Evolutionary conservation across 2,329 filamentous ascomycete genomes (phyloP), one percentile per base, ranked within the genome.

Genomic region (Davidsoniella neocaledoniae): DNA sequence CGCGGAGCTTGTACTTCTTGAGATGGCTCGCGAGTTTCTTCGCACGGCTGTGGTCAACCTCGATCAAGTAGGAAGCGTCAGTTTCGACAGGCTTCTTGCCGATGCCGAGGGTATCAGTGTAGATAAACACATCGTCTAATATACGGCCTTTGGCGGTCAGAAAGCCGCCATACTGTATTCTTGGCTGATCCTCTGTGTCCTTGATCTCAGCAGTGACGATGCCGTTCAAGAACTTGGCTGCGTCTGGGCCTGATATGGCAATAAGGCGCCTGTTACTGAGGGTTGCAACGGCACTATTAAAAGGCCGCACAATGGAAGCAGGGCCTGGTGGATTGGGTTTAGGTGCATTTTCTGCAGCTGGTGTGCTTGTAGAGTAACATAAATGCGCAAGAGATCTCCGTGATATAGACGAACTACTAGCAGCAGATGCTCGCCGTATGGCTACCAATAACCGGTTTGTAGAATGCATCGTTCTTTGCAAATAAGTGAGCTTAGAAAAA

Each of bases 81-180:
- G 54, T 58, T 5, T 54, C 50, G 36, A 48, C 48, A 9, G 49
- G 37, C 16, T 26, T 33, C 17, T 25, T 23, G 21, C 52, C 49
- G 10, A 54, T 48, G 56, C 56, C 43, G 53, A 53, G 54, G 7
- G 12, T 58, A 48, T 56, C 57, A 0, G 79, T 81, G 68, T 94
- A 95, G 44, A 98, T 71, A 63, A 96, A 94, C 48, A 87, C 83
- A 66, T 98, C 91, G 67, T 90, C 77, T 41, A 95, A 68, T 8
- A 98, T 74, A 51, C 88, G 77, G 40, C 91, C 91, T 53, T 78
- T 77, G 6, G 90, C 86, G 56, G 83, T 94, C 40, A 98, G 71
- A 59, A 98, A 94, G 0, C 80, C 86, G 5, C 82, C 73, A 64
- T 94, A 96, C 62, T 83, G 79, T 3, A 78, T 81, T 0, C 67